Evolutionary conservation across 768 basidiomycete species (phyloP).

Genomic region (Collybia mongolica): DNA sequence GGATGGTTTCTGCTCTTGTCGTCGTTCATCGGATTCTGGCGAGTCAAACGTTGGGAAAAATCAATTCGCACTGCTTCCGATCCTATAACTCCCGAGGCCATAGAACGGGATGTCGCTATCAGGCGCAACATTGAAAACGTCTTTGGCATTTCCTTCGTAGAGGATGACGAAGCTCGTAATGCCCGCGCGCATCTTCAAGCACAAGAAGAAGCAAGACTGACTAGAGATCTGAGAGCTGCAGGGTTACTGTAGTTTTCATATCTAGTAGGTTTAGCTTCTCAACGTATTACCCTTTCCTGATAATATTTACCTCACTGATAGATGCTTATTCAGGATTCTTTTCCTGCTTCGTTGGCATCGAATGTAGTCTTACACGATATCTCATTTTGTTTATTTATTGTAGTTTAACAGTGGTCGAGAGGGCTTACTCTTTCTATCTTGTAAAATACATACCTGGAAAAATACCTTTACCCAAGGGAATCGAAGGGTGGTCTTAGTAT

Average conservation of each 20-base stretch:
- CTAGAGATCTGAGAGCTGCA: conserved; percentile 49
- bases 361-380: too few relatives aligned
- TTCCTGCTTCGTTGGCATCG: neutral
- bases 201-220: conserved; percentile 43
- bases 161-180: conserved; percentile 23
- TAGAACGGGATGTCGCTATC: conserved; percentile 50
- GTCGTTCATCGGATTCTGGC: conserved; percentile 78
- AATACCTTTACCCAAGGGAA: too few relatives aligned
- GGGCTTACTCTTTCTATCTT: too few relatives aligned
- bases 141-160: conserved; percentile 45
- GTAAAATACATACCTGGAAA: too few relatives aligned
- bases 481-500: too few relatives aligned
- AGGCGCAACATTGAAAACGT: conserved; percentile 50
- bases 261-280: neutral
- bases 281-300: neutral
- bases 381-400: too few relatives aligned
- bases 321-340: neutral
- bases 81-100: conserved; percentile 41
- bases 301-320: neutral
- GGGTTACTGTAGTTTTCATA: conserved; percentile 44
- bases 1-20: conserved; percentile 93
- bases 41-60: conserved; percentile 82
- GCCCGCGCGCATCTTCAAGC: conserved; percentile 24
- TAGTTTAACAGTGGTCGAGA: too few relatives aligned
- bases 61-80: conserved; percentile 52